Evolutionary conservation across 805 yeast species (phyloP), one percentile per base, ranked within the genome.

Genomic region (Yarrowia deformans): DNA sequence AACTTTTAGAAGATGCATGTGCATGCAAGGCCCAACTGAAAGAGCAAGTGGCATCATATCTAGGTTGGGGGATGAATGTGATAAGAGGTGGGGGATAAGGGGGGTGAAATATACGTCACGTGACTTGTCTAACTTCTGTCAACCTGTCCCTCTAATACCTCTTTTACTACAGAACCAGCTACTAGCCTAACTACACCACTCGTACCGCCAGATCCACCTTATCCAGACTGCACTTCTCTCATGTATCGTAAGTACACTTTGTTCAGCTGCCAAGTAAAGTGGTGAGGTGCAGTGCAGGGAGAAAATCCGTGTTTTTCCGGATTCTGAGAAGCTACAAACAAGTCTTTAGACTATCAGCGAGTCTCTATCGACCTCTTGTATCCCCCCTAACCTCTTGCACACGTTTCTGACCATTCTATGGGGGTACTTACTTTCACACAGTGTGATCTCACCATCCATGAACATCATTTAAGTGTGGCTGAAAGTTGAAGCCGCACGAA

Each of bases 1-100:
- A 56, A 56, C 63, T 56, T 56, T 56, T 40, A 8, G 48, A 23
- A 56, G 16, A 56, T 18, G 63, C 63, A 56, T 16, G 63, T 54
- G 46, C 35, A 14, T 55, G 34, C 35, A n/a, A 34, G 29, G 37
- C 19, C 39, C 40, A 50, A 29, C 40, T n/a, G 40, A 35, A 52
- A 37, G 19, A 54, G 45, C 60, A 39, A 54, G 45, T 50, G 60
- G 60, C 60, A 39, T 39, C n/a, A n/a, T 14, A 54, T 54, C 40
- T 8, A 39, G n/a, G 60, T 14, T 34, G 16, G 56, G 29, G 5
- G 29, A 29, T 23, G 32, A 46, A 5, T 16, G 50, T 8, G 48
- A 18, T n/a, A 18, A 6, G 18, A 18, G n/a, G 43, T 39, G 43
- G 19, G n/a, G 49, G 49, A 19, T 14, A 0, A 12, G 2, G 16